Conservation (phyloP, 306 rosid species). For the Clitoria ternatea region DNA sequence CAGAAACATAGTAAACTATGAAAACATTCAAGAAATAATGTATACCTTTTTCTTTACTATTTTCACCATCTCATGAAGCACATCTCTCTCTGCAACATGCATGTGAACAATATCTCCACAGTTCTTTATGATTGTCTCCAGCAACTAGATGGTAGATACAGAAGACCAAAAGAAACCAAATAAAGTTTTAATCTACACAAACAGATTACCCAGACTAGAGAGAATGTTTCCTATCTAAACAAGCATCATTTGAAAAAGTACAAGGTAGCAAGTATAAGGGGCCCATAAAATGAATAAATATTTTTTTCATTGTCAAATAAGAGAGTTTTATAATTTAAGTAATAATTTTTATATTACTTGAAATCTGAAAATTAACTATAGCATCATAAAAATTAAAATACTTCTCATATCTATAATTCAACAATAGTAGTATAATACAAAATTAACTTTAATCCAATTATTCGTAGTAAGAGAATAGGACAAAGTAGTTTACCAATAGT, state of each 20-base stretch:
- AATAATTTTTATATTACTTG: no score
- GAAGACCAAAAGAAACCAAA: conserved; percentile 43
- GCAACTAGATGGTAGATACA: conserved; percentile 63
- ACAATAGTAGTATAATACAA: no score
- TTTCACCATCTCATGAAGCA: conserved; percentile 92
- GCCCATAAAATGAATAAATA: no score
- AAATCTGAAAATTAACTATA: no score
- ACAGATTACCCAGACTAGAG: conserved; percentile 1
- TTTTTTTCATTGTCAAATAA: no score
- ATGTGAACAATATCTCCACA: conserved; percentile 98
- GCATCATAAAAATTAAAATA: no score
- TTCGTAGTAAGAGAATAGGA: no score
- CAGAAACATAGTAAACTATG: conserved; percentile 12
- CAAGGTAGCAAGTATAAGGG: no score
- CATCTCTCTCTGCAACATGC: conserved; percentile 97
- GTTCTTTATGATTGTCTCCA: conserved; percentile 92
- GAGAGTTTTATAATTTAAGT: no score
- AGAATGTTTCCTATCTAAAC: conserved; percentile 1
- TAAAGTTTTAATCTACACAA: conserved; percentile 12
- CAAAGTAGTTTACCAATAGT: no score
- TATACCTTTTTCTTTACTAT: conserved; percentile 90
- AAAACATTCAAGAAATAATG: conserved; percentile 27
- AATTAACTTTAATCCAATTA: no score
- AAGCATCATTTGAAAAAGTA: not conserved
- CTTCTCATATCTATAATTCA: no score